phyloP scores from a whole-genome alignment of 768 basidiomycete species.

The Pleurotus citrinopileatus region DNA sequence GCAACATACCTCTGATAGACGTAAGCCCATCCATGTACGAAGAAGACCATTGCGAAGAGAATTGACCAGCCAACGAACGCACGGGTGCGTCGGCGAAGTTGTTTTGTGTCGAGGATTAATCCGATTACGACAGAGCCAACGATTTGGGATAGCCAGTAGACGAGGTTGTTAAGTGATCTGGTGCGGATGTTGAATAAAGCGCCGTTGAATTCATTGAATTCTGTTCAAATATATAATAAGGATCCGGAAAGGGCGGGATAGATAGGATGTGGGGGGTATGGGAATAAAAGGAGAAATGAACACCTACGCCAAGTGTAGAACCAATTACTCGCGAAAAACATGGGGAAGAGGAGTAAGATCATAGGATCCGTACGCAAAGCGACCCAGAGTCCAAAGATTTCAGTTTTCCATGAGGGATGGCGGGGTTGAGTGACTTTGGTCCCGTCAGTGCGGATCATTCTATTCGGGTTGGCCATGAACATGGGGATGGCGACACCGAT shows the following conservation, averaged over 20 bases:
- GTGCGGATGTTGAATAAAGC: slow-evolving; percentile 79
- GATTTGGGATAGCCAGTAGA: slow-evolving; percentile 82
- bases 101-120: slow-evolving; percentile 56
- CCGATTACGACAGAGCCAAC: slow-evolving; percentile 73
- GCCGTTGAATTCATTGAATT: slow-evolving; percentile 80
- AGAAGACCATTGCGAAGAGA: slow-evolving; percentile 61
- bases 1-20: slow-evolving; percentile 64
- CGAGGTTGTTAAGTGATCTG: slow-evolving; percentile 70
- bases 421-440: slow-evolving; percentile 58
- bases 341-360: slow-evolving; percentile 76
- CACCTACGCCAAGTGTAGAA: slow-evolving; percentile 84
- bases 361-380: slow-evolving; percentile 68
- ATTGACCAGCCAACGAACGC: slow-evolving; percentile 70
- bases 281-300: neutral
- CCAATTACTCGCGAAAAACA: slow-evolving; percentile 85
- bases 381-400: slow-evolving; percentile 66
- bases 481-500: slow-evolving; percentile 67
- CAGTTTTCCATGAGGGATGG: slow-evolving; percentile 77
- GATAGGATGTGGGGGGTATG: neutral
- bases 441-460: slow-evolving; percentile 74
- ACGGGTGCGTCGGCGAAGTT: slow-evolving; percentile 59
- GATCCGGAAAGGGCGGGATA: neutral
- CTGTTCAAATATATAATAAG: slow-evolving; percentile 28
- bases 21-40: slow-evolving; percentile 74
- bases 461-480: slow-evolving; percentile 68